A percentile compares a stretch with the other conserved stretches of the same genome.
Evolutionary conservation across 2,329 filamentous ascomycete species (phyloP).

Genomic region (Furcasterigmium furcatum): DNA sequence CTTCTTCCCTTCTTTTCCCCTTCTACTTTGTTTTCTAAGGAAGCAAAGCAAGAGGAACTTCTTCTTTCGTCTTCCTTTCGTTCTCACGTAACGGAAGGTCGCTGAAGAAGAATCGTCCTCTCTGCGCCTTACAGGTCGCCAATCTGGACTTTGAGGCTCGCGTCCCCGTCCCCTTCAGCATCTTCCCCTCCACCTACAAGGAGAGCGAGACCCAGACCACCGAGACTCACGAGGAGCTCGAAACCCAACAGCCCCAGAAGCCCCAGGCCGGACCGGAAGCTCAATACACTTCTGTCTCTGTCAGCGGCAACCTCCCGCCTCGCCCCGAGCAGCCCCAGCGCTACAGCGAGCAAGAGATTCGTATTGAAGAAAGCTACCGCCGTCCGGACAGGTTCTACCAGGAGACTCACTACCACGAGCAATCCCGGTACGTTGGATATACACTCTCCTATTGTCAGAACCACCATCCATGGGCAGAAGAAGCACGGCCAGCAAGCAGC

Average conservation of each 20-base stretch:
- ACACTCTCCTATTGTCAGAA: conserved; percentile 4
- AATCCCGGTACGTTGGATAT: conserved; percentile 45
- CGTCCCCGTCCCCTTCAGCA: conserved; percentile 98
- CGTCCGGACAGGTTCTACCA: conserved; percentile 61
- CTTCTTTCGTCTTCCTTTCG: conserved; percentile 68
- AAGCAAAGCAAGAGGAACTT: conserved; percentile 59
- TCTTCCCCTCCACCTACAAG: conserved; percentile 98
- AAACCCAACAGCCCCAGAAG: conserved; percentile 68
- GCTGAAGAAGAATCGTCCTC: conserved; percentile 60
- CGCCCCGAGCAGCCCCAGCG: conserved; percentile 46
- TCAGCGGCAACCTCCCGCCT: conserved; percentile 60
- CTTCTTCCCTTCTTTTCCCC: conserved; percentile 29
- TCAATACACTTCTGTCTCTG: conserved; percentile 75
- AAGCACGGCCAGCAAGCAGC: neutral
- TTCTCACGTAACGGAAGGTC: conserved; percentile 54
- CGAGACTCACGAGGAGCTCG: conserved; percentile 81
- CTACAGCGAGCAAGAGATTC: conserved; percentile 80
- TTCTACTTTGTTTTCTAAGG: conserved; percentile 52
- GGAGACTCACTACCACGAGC: conserved; percentile 48
- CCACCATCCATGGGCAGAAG: too few species aligned
- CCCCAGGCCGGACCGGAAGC: conserved; percentile 97
- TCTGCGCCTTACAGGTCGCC: conserved; percentile 70
- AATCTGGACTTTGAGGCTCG: conserved; percentile 99
- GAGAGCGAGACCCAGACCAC: conserved; percentile 42
- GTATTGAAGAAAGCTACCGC: conserved; percentile 71